Evolutionary conservation across 805 yeast species (phyloP), one percentile per base, ranked within the genome.

Genomic region (Candida maris): DNA sequence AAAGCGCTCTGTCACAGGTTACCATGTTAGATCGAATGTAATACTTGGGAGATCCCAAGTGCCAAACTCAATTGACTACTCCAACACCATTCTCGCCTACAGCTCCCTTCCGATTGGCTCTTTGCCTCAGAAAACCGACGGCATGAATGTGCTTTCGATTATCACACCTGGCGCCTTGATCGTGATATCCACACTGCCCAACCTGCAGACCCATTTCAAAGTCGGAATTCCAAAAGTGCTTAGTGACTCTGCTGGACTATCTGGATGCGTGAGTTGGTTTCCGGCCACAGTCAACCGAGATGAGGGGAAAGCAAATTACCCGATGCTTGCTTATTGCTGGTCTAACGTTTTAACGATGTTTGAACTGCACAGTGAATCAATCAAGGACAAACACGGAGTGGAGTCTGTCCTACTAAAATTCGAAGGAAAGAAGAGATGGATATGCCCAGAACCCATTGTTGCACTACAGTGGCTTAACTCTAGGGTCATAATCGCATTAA

Each of bases 271-370:
- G 6, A 58, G 72, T 12, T 82, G 91, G 93, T 79, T 66, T 46
- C 93, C 93, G 0, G 72, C 70, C 8, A 57, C 64, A 3, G 49
- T 49, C 7, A 41, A 38, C 22, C 45, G 44, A 12, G 52, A 51
- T 49, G 57, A 6, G 33, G 38, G n/a, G 37, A 27, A 52, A 48
- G 47, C 51, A 48, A 59, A 44, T 24, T 18, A 35, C 0, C 74
- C 86, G 0, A 60, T 69, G 40, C 55, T 85, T 27, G 89, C 84
- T 0, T 84, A 79, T 45, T 67, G 84, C 25, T 83, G 87, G 83
- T 66, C 75, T n/a, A 77, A 79, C 40, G 64, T 68, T 6, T 48
- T 85, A 35, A 75, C 79, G 0, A 50, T 85, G 2, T 45, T 80
- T 6, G 81, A 79, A 37, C 56, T 81, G 3, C 57, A 54, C 14